These are phyloP conservation scores for Colletotrichum sublineola DNA, from an alignment of 2,329 filamentous ascomycete species.

Conservation along the genomic window DNA sequence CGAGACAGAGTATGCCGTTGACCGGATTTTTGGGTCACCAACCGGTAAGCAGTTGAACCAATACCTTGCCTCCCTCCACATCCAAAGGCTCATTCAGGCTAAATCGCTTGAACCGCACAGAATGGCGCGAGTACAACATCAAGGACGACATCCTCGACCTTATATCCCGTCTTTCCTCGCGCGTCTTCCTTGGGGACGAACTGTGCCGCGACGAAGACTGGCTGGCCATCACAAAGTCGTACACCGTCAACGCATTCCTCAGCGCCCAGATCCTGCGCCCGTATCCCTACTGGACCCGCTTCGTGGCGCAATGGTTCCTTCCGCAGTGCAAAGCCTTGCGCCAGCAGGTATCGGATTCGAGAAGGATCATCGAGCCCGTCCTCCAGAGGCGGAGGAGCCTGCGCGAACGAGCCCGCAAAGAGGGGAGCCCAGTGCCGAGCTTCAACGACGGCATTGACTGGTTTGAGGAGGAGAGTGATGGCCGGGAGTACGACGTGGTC, in stretches of 20 bases:
- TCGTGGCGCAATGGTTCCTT: slow-evolving; percentile 5
- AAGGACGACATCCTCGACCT: slow-evolving; percentile 45
- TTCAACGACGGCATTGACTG: slow-evolving; percentile 58
- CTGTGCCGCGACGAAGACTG: slow-evolving; percentile 62
- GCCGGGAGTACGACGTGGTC: slow-evolving; percentile 75
- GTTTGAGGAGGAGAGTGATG: slow-evolving; percentile 56
- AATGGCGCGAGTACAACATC: slow-evolving; percentile 32
- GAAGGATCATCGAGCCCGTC: slow-evolving; percentile 52
- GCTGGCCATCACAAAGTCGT: slow-evolving; percentile 58
- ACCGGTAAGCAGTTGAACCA: slow-evolving; percentile 10
- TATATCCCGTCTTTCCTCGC: slow-evolving; percentile 63
- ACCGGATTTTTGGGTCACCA: slow-evolving; percentile 21
- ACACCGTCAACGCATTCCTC: slow-evolving; percentile 33
- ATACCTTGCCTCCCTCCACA: neutral
- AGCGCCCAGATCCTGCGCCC: slow-evolving; percentile 17
- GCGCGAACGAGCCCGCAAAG: slow-evolving; percentile 46
- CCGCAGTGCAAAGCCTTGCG: slow-evolving; percentile 48
- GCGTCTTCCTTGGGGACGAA: slow-evolving; percentile 61
- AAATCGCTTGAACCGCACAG: neutral
- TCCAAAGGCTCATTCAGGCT: neutral
- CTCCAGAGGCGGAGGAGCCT: slow-evolving; percentile 46
- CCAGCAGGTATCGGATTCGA: slow-evolving; percentile 53
- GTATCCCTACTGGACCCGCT: slow-evolving; percentile 4
- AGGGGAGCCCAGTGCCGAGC: neutral
- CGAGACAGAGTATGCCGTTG: slow-evolving; percentile 26